Evolutionary conservation across 805 yeast genomes (phyloP), one percentile per base, ranked within the genome.

Genomic region (Ogataea wickerhamii): DNA sequence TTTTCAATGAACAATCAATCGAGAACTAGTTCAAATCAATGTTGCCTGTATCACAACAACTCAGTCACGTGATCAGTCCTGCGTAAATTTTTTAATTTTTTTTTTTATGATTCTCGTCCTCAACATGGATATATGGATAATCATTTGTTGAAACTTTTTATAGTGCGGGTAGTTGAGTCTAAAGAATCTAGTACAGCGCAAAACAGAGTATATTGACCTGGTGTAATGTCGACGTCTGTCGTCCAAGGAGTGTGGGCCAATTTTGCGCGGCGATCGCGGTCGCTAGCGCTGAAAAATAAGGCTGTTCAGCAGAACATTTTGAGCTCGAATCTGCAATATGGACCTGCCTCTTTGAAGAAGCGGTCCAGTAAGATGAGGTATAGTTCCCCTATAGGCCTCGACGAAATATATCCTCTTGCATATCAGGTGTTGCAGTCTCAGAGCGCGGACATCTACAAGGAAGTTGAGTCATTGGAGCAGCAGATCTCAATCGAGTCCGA

Each of bases 371-470:
- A 71, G 54, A 44, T 59, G 25, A 67, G 76, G 42, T 87, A 88
- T 63, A 70, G 67, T 37, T 69, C 91, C 2, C 95, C 95, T 8
- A 64, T 59, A 30, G 82, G 80, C 2, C 69, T 88, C 30, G 77
- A 82, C 44, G 84, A 80, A 24, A 82, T 86, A 1, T 88, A 86
- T 60, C 77, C 81, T 38, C 57, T 71, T 31, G 86, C 95, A 6
- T 77, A 82, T 53, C 70, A 76, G 19, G 52, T 77, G 18, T 63
- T 88, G 42, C 56, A 66, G 32, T 61, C 73, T 21, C 70, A 83
- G 18, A 69, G 74, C 38, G 62, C 60, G 24, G 47, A 50, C 2
- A 45, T 56, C 22, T 76, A 78, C 54, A 45, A 56, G 4, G 41
- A 65, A 41, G 56, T 76, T 24, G 67, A 66, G 42, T 37, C 57